Evolutionary conservation across 139 green algal species (phyloP).

Genomic region (Diplosphaera chodatii): DNA sequence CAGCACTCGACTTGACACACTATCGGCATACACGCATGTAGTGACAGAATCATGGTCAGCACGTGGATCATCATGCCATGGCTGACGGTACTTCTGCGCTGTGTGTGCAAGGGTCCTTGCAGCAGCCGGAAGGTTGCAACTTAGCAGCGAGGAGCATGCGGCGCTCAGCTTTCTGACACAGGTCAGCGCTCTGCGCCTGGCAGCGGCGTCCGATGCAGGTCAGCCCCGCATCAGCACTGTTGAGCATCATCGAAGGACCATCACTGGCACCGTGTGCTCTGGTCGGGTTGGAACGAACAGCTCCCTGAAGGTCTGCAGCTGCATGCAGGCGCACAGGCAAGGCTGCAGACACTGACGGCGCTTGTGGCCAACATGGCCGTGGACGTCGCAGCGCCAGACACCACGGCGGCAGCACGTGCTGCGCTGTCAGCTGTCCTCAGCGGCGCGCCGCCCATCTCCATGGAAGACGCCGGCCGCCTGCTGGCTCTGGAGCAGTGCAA

Average conservation of each 20-base stretch:
- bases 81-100: background rate
- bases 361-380: slow-evolving; percentile 19
- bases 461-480: slow-evolving; percentile 33
- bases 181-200: background rate
- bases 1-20: no score
- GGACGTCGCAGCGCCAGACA: background rate
- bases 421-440: background rate
- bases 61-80: no score
- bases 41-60: no score
- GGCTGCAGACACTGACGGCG: slow-evolving; percentile 24
- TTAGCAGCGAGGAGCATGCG: background rate
- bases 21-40: no score
- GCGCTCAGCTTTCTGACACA: background rate
- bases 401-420: no score
- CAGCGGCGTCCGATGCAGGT: background rate
- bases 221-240: background rate
- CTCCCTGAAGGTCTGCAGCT: no score
- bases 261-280: no score
- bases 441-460: background rate
- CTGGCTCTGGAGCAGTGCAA: slow-evolving; percentile 60
- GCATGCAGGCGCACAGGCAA: slow-evolving; percentile 15
- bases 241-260: no score
- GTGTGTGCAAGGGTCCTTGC: background rate
- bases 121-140: background rate
- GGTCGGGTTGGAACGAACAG: no score